These are phyloP conservation scores for Hortaea sp. DNA, from an alignment of 2,329 filamentous ascomycete species.

Conservation along the genomic window DNA sequence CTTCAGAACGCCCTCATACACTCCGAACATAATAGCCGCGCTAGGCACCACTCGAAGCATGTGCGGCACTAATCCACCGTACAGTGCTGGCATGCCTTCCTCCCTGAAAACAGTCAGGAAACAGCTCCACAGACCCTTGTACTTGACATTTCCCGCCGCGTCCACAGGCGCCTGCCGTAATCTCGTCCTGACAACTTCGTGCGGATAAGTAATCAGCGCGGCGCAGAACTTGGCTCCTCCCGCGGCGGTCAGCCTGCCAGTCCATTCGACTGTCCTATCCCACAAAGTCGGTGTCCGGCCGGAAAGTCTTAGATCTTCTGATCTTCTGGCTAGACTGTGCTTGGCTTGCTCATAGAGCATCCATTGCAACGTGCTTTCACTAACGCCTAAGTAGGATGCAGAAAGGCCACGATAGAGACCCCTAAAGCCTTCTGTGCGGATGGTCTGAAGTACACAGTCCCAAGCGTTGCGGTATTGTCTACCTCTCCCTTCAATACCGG, in stretches of 20 bases:
- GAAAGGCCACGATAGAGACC: conserved; percentile 86
- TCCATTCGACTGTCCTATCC: conserved; percentile 69
- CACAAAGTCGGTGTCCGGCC: conserved; percentile 56
- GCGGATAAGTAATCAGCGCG: conserved; percentile 77
- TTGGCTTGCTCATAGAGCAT: conserved; percentile 92
- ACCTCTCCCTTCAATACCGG: conserved; percentile 42
- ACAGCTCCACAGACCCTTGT: conserved; percentile 79
- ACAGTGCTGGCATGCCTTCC: conserved; percentile 75
- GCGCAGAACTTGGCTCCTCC: conserved; percentile 80
- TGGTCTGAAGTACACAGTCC: conserved; percentile 76
- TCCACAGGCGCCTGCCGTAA: conserved; percentile 70
- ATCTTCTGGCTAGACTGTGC: conserved; percentile 55
- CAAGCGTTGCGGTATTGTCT: conserved; percentile 77
- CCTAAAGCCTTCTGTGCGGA: conserved; percentile 67
- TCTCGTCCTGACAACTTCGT: conserved; percentile 80
- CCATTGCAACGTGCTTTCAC: conserved; percentile 87
- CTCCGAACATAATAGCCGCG: conserved; percentile 93
- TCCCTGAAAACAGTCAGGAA: conserved; percentile 81
- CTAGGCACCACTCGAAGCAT: conserved; percentile 84
- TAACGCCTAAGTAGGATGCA: conserved; percentile 82
- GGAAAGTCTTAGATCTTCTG: conserved; percentile 43
- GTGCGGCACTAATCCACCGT: conserved; percentile 85
- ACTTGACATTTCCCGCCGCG: conserved; percentile 52
- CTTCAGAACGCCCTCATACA: conserved; percentile 51
- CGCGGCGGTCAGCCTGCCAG: conserved; percentile 67